Evolutionary conservation across 2,329 filamentous ascomycete species (phyloP).

Genomic region (Phaeosphaeria sp.): DNA sequence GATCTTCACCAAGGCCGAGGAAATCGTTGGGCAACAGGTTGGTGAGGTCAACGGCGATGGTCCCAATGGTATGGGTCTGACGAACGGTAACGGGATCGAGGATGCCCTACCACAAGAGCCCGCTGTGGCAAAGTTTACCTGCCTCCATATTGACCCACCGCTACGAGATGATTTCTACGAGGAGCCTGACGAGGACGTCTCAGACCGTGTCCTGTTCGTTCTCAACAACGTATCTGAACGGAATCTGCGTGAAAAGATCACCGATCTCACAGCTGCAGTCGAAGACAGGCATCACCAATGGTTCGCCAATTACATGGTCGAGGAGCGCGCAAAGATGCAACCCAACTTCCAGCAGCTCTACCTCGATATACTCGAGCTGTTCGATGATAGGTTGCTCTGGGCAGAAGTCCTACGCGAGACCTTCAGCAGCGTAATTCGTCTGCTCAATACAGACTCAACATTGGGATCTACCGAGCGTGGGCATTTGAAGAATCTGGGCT

Average conservation of each 20-base stretch:
- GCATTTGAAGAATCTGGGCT: slow-evolving; percentile 90
- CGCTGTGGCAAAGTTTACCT: slow-evolving; percentile 74
- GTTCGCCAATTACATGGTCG: slow-evolving; percentile 95
- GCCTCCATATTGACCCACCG: slow-evolving; percentile 77
- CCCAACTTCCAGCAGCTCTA: slow-evolving; percentile 96
- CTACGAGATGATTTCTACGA: slow-evolving; percentile 71
- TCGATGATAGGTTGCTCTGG: slow-evolving; percentile 81
- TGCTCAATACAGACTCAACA: slow-evolving; percentile 89
- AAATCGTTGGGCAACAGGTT: slow-evolving; percentile 74
- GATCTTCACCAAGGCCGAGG: slow-evolving; percentile 81
- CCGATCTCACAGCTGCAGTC: slow-evolving; percentile 79
- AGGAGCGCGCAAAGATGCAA: slow-evolving; percentile 95
- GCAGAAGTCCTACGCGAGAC: slow-evolving; percentile 91
- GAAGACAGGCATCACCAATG: slow-evolving; percentile 87
- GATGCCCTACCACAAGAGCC: slow-evolving; percentile 67
- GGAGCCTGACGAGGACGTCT: slow-evolving; percentile 82
- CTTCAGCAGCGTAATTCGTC: slow-evolving; percentile 81
- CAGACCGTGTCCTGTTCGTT: slow-evolving; percentile 94
- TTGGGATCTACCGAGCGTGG: slow-evolving; percentile 85
- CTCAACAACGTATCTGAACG: slow-evolving; percentile 95
- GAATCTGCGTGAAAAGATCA: slow-evolving; percentile 84
- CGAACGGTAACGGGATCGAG: slow-evolving; percentile 73
- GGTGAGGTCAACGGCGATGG: slow-evolving; percentile 61
- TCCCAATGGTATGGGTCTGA: slow-evolving; percentile 59
- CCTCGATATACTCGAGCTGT: slow-evolving; percentile 83